phyloP scores from a whole-genome alignment of 345 rosid species.

The Brassica incana region DNA sequence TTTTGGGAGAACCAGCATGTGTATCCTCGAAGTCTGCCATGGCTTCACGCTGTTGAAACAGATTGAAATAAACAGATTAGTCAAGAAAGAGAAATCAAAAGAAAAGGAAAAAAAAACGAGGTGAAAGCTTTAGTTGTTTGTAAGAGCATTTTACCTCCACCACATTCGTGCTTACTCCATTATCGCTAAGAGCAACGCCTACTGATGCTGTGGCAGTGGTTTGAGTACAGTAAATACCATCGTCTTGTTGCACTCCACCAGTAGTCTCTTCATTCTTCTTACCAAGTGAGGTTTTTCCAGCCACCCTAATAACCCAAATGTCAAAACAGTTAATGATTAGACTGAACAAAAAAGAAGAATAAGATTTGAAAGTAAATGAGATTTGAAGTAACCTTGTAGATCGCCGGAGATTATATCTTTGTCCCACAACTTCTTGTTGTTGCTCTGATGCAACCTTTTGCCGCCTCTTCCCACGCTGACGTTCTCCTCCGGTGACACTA shows the following conservation, averaged over 20 bases:
- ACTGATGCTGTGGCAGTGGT: slow-evolving; percentile 45
- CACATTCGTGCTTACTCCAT: slow-evolving; percentile 52
- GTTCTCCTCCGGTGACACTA: slow-evolving; percentile 53
- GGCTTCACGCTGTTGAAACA: slow-evolving; percentile 48
- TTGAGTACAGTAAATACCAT: slow-evolving; percentile 39
- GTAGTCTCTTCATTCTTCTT: slow-evolving; percentile 41
- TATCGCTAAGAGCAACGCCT: slow-evolving; percentile 49
- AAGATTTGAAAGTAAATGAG: slow-evolving; percentile 14
- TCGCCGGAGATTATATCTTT: slow-evolving; percentile 74
- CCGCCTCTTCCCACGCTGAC: slow-evolving; percentile 59
- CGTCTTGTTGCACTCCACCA: slow-evolving; percentile 43
- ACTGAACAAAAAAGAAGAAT: slow-evolving; percentile 2
- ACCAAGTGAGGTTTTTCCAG: not conserved
- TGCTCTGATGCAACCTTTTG: slow-evolving; percentile 51
- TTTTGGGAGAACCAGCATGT: slow-evolving; percentile 44
- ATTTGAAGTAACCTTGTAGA: slow-evolving; percentile 56
- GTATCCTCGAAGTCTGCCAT: slow-evolving; percentile 42
- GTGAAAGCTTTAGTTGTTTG: slow-evolving; percentile 12
- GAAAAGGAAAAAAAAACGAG: not conserved
- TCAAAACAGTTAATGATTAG: slow-evolving; percentile 10
- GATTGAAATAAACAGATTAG: not conserved
- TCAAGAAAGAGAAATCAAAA: not conserved
- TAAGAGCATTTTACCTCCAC: slow-evolving; percentile 50
- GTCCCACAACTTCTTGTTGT: slow-evolving; percentile 42
- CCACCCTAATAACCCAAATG: slow-evolving; percentile 29